These are phyloP conservation scores for Eimeria falciformis DNA, from an alignment of 169 alveolate genomes.

Conservation along the genomic window DNA sequence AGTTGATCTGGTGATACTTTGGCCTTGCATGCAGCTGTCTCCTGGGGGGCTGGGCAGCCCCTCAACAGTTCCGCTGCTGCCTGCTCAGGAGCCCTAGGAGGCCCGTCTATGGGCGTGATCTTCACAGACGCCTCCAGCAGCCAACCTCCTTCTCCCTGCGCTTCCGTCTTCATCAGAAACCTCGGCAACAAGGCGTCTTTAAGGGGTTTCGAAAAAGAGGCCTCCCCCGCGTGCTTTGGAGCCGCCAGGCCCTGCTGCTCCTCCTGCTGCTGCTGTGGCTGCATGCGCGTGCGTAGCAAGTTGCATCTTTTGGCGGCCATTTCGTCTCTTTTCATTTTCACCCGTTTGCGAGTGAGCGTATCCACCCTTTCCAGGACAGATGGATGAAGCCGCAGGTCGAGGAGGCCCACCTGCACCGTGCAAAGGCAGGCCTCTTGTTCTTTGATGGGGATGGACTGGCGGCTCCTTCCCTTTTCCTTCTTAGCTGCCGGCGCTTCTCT, in stretches of 20 bases:
- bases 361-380: background rate
- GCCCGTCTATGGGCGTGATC: background rate
- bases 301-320: background rate
- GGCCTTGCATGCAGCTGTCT: background rate
- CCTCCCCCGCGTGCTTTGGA: background rate
- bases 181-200: background rate
- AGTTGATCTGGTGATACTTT: too few species aligned
- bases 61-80: background rate
- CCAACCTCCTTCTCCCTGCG: background rate
- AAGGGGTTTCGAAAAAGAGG: background rate
- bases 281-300: background rate
- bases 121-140: background rate
- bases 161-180: background rate
- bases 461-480: background rate
- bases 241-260: background rate
- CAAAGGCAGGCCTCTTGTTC: background rate
- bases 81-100: background rate
- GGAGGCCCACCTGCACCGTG: background rate
- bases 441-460: too few species aligned
- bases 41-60: background rate
- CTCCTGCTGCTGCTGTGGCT: background rate
- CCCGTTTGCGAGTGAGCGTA: too few species aligned
- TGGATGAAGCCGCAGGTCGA: background rate
- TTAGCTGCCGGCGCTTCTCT: background rate
- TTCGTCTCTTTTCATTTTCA: too few species aligned